These are phyloP conservation scores for Pichia gijzeniarum DNA, from an alignment of 805 yeast species.

Conservation along the genomic window DNA sequence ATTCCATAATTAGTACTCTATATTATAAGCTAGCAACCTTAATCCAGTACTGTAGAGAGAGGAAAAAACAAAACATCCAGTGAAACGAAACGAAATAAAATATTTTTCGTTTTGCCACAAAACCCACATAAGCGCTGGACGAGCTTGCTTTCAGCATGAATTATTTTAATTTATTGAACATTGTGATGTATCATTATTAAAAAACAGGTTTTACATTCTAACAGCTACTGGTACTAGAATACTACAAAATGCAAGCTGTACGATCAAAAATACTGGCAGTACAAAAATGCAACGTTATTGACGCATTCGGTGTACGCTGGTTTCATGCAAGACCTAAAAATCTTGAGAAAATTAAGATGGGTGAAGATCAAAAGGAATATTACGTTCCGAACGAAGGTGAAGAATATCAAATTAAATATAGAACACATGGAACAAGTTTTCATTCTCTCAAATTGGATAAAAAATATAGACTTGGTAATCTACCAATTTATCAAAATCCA, in stretches of 20 bases:
- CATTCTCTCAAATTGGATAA: slow-evolving; percentile 36
- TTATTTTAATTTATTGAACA: too few relatives aligned
- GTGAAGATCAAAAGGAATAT: slow-evolving; percentile 26
- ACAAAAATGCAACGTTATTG: too few relatives aligned
- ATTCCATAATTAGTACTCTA: slow-evolving; percentile 46
- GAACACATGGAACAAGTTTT: slow-evolving; percentile 29
- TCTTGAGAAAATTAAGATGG: slow-evolving; percentile 20
- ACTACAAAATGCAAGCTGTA: too few relatives aligned
- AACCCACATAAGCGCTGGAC: too few relatives aligned
- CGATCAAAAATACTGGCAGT: too few relatives aligned
- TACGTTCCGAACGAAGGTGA: slow-evolving; percentile 21
- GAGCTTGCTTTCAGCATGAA: too few relatives aligned
- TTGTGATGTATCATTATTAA: not conserved
- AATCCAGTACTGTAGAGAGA: not conserved
- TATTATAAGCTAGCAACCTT: too few relatives aligned
- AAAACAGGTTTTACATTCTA: not conserved
- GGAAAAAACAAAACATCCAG: not conserved
- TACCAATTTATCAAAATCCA: slow-evolving; percentile 61
- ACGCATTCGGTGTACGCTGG: not conserved
- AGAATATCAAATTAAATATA: slow-evolving; percentile 19
- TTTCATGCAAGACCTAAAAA: not conserved
- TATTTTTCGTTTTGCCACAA: too few relatives aligned
- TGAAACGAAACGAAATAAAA: not conserved
- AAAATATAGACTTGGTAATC: slow-evolving; percentile 48
- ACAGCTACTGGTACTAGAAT: too few relatives aligned